Percentiles rank a stretch among this genome's conserved stretches.
phyloP scores from a whole-genome alignment of 75 land plant species.

The Pinus tabuliformis region DNA sequence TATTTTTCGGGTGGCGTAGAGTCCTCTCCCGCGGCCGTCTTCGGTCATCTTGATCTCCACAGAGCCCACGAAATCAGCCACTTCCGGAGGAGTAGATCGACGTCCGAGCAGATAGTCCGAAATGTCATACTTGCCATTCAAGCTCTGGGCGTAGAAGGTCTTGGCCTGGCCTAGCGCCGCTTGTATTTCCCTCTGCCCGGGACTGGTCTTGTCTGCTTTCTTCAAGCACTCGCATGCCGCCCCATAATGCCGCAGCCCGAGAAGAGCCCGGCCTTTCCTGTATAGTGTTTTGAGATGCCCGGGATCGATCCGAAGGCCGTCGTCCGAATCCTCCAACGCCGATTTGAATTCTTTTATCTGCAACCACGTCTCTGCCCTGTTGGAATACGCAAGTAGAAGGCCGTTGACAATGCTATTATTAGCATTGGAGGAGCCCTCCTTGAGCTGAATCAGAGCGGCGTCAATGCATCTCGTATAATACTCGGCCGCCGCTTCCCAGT shows the following conservation, averaged over 20 bases:
- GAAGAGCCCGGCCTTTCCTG: slow-evolving; percentile 31
- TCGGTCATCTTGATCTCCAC: slow-evolving; percentile 12
- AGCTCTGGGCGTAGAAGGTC: background rate
- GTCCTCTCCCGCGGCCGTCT: slow-evolving; percentile 27
- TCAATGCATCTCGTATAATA: no score
- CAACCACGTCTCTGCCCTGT: slow-evolving; percentile 28
- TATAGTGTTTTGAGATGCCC: slow-evolving; percentile 22
- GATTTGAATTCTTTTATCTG: background rate
- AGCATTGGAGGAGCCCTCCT: no score
- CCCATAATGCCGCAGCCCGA: slow-evolving; percentile 17
- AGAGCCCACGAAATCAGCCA: slow-evolving; percentile 20
- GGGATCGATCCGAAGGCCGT: slow-evolving; percentile 19
- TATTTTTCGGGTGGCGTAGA: slow-evolving; percentile 19
- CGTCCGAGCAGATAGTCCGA: background rate
- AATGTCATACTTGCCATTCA: background rate
- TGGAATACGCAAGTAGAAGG: slow-evolving; percentile 25
- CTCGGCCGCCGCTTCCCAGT: no score
- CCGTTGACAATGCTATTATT: no score
- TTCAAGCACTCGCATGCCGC: background rate
- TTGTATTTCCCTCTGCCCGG: slow-evolving; percentile 13
- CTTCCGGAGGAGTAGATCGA: background rate
- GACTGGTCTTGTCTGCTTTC: background rate
- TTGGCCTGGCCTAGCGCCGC: background rate
- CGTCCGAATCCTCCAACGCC: slow-evolving; percentile 23
- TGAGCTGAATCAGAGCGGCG: no score